Evolutionary conservation across 1,139 yeast species (phyloP).

Genomic region (Nematodospora anomalae): DNA sequence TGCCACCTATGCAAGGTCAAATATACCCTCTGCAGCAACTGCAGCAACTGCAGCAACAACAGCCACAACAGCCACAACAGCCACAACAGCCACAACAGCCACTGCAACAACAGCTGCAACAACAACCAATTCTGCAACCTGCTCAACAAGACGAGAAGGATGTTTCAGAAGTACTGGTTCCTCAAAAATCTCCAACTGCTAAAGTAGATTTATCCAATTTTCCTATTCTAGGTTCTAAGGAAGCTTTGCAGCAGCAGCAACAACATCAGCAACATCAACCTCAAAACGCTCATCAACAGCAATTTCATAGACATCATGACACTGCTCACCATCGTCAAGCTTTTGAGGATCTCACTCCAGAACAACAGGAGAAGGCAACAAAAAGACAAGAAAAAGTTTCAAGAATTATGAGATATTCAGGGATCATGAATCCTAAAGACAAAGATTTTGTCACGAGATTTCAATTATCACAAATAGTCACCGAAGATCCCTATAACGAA

Average conservation of each 20-base stretch:
- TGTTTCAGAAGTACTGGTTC: neutral
- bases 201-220: constrained; percentile 48
- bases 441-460: constrained; percentile 93
- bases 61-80: constrained; percentile 15
- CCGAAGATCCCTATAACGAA: constrained; percentile 96
- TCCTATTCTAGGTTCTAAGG: constrained; percentile 53
- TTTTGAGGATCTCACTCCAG: constrained; percentile 42
- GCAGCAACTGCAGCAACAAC: constrained; percentile 18
- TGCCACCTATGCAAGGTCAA: constrained; percentile 16
- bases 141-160: constrained; percentile 6
- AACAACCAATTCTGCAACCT: constrained; percentile 8
- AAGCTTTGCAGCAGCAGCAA: constrained; percentile 18
- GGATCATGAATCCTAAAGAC: constrained; percentile 95
- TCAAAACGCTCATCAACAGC: constrained; percentile 15
- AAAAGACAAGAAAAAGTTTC: constrained; percentile 78
- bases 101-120: constrained; percentile 17
- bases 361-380: constrained; percentile 55
- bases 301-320: constrained; percentile 16
- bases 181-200: constrained; percentile 16
- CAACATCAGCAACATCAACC: constrained; percentile 16
- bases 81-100: constrained; percentile 15
- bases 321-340: constrained; percentile 21
- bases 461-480: constrained; percentile 92
- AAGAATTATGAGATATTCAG: constrained; percentile 78
- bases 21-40: constrained; percentile 18